Evolutionary conservation across 768 basidiomycete species (phyloP).

Genomic region (Lactarius pseudohatsudake): DNA sequence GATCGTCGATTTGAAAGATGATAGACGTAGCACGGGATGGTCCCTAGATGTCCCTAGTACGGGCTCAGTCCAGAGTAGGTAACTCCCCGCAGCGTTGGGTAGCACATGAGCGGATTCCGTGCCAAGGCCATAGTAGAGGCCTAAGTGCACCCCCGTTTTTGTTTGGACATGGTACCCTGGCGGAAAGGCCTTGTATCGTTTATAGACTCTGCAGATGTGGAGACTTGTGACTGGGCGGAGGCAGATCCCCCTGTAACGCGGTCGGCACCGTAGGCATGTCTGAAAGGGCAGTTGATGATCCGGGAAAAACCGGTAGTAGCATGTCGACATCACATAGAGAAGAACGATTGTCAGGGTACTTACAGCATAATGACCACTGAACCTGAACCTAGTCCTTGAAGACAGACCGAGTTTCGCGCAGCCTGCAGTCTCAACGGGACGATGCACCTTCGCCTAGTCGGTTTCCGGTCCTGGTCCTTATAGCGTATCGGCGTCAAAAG

Average conservation of each 20-base stretch:
- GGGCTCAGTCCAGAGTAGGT: neutral
- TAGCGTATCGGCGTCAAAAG: neutral
- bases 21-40: neutral
- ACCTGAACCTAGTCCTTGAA: no score
- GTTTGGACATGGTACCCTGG: neutral
- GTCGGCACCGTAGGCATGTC: neutral
- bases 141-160: neutral
- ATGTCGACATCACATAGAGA: neutral
- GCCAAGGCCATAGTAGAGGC: neutral
- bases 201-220: neutral
- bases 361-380: neutral
- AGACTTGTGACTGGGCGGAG: neutral
- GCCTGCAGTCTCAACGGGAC: neutral
- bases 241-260: constrained; percentile 2
- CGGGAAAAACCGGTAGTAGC: neutral
- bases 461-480: neutral
- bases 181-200: neutral
- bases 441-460: neutral
- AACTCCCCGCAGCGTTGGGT: neutral
- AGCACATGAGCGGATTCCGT: neutral
- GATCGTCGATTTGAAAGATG: neutral
- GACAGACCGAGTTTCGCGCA: no score
- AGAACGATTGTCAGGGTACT: neutral
- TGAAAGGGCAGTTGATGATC: neutral
- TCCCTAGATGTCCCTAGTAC: no score